Conservation (phyloP, 495 filamentous ascomycete genomes). For the Aspergillus hancockii region DNA sequence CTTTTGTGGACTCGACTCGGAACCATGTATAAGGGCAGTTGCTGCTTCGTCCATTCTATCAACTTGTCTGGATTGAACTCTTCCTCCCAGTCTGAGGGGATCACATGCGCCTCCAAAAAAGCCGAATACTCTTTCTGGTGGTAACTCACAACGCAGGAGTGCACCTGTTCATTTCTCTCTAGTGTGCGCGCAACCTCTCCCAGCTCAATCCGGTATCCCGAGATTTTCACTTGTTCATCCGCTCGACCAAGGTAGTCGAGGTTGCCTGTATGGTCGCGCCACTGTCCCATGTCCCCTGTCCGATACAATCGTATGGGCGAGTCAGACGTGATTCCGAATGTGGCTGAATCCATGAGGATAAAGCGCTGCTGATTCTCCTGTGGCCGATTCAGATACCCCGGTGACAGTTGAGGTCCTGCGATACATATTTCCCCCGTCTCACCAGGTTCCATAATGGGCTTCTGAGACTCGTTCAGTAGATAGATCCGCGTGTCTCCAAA, state of each 20-base stretch:
- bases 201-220: background rate
- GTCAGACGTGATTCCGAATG: too few relatives aligned
- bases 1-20: background rate
- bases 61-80: background rate
- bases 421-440: slow-evolving; percentile 9
- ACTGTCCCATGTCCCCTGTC: background rate
- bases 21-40: background rate
- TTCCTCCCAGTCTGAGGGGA: background rate
- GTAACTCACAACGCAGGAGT: background rate
- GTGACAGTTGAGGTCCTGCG: slow-evolving; percentile 4
- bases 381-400: slow-evolving; percentile 10
- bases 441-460: background rate
- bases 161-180: background rate
- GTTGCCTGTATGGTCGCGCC: background rate
- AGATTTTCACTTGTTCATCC: background rate
- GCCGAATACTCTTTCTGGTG: background rate
- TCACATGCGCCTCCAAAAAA: background rate
- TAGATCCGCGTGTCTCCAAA: background rate
- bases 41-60: background rate
- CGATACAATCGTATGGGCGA: background rate
- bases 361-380: slow-evolving; percentile 2
- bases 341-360: background rate
- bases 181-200: background rate
- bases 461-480: slow-evolving; percentile 4
- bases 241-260: slow-evolving; percentile 16